phyloP scores from a whole-genome alignment of 495 filamentous ascomycete genomes.

The Penicillium ochrochloron region DNA sequence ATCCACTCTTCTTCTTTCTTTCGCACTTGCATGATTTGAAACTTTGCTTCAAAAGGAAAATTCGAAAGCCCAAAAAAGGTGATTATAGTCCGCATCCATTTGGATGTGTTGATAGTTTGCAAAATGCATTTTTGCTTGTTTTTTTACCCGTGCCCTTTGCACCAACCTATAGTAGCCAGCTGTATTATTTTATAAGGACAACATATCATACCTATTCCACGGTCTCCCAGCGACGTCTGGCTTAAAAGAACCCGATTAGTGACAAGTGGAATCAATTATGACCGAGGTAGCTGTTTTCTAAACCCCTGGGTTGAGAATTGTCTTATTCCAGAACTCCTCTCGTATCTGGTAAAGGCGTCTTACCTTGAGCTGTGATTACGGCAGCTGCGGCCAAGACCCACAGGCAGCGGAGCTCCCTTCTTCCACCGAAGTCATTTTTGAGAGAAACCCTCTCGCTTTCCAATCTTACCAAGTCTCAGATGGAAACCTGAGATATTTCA shows the following conservation, averaged over 20 bases:
- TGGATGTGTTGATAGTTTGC: not conserved
- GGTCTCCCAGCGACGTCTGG: no score
- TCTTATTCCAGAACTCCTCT: not conserved
- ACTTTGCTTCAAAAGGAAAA: not conserved
- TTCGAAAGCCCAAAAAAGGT: not conserved
- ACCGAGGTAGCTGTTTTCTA: not conserved
- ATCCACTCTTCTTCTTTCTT: not conserved
- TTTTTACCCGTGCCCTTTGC: not conserved
- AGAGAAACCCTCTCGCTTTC: not conserved
- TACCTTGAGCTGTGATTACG: not conserved
- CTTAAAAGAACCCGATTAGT: not conserved
- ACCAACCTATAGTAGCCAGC: no score
- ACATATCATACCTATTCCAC: no score
- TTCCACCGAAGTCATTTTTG: not conserved
- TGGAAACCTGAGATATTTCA: not conserved
- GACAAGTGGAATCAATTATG: not conserved
- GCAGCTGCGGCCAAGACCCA: conserved; percentile 8
- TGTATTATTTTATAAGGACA: not conserved
- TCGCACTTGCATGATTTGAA: not conserved
- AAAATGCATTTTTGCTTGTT: not conserved
- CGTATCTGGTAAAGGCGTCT: not conserved
- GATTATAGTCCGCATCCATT: not conserved
- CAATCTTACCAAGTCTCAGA: not conserved
- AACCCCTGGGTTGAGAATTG: not conserved
- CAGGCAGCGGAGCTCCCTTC: conserved; percentile 13